Percentiles rank a stretch among this genome's conserved stretches.
Conservation (phyloP, 2,329 filamentous ascomycete genomes). For the Venturiaceae sp. region DNA sequence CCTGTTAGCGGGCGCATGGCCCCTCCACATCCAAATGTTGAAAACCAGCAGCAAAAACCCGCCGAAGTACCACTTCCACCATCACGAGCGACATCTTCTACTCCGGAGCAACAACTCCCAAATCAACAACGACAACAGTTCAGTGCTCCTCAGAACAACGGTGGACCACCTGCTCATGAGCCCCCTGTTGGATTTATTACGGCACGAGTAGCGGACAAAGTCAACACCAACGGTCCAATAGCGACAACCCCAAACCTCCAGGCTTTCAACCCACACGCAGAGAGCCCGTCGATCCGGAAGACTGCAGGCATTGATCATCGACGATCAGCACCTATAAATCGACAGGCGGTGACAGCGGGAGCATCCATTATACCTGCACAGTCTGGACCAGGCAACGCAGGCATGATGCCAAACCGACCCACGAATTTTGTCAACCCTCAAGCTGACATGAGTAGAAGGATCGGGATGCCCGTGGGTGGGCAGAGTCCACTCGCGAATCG, state of each 20-base stretch:
- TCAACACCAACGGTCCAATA: conserved; percentile 25
- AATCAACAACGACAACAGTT: background rate
- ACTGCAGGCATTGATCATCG: conserved; percentile 7
- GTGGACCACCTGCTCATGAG: background rate
- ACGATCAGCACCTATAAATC: conserved; percentile 5
- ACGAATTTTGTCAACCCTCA: conserved; percentile 22
- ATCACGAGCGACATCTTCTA: conserved; percentile 2
- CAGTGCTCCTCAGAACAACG: background rate
- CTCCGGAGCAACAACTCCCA: background rate
- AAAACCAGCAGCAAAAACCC: conserved; percentile 6
- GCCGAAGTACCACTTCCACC: conserved; percentile 6
- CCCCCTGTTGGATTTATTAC: conserved; percentile 34
- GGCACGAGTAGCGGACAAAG: conserved; percentile 30
- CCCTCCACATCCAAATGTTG: background rate
- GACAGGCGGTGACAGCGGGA: conserved; percentile 14
- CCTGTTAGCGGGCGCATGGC: background rate
- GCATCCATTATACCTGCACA: background rate
- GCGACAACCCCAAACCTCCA: conserved; percentile 15
- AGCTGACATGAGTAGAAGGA: conserved; percentile 33
- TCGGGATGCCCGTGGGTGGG: conserved; percentile 37
- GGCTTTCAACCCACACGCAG: conserved; percentile 38
- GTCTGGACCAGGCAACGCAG: conserved; percentile 20
- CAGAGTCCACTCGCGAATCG: conserved; percentile 35
- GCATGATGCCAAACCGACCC: conserved; percentile 22
- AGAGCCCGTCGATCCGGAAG: conserved; percentile 14